These are phyloP conservation scores for Aspergillus sergii DNA, from an alignment of 2,329 filamentous ascomycete genomes.

Conservation along the genomic window DNA sequence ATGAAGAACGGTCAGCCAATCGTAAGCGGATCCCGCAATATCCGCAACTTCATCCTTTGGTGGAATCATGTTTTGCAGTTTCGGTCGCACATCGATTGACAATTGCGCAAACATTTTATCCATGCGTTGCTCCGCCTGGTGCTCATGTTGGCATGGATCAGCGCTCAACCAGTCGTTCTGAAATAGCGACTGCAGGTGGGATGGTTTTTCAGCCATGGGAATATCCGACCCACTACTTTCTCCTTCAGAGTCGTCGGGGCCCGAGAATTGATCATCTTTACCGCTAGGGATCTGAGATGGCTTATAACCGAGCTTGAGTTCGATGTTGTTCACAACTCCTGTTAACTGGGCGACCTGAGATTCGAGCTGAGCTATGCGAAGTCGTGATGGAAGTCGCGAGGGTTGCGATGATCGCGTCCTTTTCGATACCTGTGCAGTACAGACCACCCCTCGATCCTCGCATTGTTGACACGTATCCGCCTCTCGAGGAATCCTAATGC, in stretches of 20 bases:
- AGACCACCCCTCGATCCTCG: slow-evolving; percentile 18
- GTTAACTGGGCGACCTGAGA: slow-evolving; percentile 19
- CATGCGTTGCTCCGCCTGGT: slow-evolving; percentile 10
- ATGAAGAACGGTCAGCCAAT: slow-evolving; percentile 20
- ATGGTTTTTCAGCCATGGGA: slow-evolving; percentile 12
- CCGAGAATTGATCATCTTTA: neutral
- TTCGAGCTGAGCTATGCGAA: slow-evolving; percentile 22
- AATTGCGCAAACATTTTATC: slow-evolving; percentile 13
- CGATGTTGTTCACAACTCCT: slow-evolving; percentile 13
- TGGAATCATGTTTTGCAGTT: slow-evolving; percentile 20
- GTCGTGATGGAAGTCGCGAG: slow-evolving; percentile 18
- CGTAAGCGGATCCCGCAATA: slow-evolving; percentile 13
- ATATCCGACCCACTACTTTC: slow-evolving; percentile 19
- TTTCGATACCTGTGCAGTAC: slow-evolving; percentile 17
- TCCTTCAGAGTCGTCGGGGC: slow-evolving; percentile 13
- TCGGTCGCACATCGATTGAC: slow-evolving; percentile 7
- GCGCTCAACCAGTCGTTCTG: slow-evolving; percentile 24
- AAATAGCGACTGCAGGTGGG: slow-evolving; percentile 20
- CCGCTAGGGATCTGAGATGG: slow-evolving; percentile 2
- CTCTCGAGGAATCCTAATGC: slow-evolving; percentile 18
- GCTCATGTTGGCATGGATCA: slow-evolving; percentile 9
- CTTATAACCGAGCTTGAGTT: slow-evolving; percentile 14
- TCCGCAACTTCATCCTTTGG: slow-evolving; percentile 12
- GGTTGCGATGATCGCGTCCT: slow-evolving; percentile 11
- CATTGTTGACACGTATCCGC: slow-evolving; percentile 21